These are phyloP conservation scores for Bocquillonia castaneifolia DNA, from an alignment of 441 rosid species.

Conservation along the genomic window DNA sequence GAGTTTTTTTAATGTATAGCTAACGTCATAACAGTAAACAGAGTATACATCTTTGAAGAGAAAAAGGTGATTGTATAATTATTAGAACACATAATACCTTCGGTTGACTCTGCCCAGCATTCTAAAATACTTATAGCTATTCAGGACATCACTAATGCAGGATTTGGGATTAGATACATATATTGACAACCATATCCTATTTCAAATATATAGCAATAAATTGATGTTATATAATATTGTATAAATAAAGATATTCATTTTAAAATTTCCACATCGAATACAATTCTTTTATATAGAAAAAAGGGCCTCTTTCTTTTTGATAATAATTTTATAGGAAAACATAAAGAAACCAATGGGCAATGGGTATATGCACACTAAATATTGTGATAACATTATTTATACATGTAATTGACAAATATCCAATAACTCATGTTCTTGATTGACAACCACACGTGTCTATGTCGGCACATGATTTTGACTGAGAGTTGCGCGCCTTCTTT, in stretches of 20 bases:
- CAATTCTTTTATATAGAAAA: too few relatives aligned
- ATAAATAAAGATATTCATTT: too few relatives aligned
- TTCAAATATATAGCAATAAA: too few relatives aligned
- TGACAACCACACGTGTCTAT: slow-evolving; percentile 29
- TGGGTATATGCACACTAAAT: background rate
- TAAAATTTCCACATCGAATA: too few relatives aligned
- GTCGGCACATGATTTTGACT: slow-evolving; percentile 29
- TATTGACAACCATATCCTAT: too few relatives aligned
- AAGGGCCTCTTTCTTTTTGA: too few relatives aligned
- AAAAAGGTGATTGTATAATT: background rate
- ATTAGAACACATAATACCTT: slow-evolving; percentile 9
- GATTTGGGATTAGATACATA: too few relatives aligned
- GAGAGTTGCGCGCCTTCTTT: slow-evolving; percentile 5
- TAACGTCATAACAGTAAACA: background rate
- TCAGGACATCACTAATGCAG: background rate
- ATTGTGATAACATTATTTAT: slow-evolving; percentile 3
- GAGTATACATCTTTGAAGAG: background rate
- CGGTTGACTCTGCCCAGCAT: slow-evolving; percentile 23
- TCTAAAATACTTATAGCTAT: slow-evolving; percentile 18
- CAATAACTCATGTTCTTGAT: slow-evolving; percentile 9
- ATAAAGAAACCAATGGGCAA: background rate
- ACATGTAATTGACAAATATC: slow-evolving; percentile 8
- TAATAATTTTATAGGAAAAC: background rate
- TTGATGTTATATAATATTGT: too few relatives aligned
- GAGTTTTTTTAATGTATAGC: background rate